phyloP scores from a whole-genome alignment of 192 early-diverging fungal genomes.

The Mortierella alpina region DNA sequence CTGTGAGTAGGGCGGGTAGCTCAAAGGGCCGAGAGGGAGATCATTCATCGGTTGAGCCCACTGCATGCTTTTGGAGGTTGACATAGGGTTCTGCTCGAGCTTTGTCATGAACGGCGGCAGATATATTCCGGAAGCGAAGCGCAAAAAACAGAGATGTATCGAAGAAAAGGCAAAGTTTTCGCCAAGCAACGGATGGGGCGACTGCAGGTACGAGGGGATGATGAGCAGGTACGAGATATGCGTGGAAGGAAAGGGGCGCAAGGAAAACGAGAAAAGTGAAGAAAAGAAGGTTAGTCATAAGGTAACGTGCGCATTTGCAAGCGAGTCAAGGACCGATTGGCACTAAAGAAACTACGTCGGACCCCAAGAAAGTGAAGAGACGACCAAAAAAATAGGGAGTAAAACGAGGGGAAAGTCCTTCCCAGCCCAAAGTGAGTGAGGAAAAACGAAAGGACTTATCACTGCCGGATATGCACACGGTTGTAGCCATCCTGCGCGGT shows the following conservation, averaged over 20 bases:
- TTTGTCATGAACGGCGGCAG: conserved; percentile 33
- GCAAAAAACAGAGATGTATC: neutral
- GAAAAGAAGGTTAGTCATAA: neutral
- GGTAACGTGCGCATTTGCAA: too few relatives aligned
- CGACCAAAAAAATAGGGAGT: conserved; percentile 3
- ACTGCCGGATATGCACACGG: too few relatives aligned
- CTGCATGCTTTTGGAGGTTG: conserved; percentile 42
- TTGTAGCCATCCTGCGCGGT: too few relatives aligned
- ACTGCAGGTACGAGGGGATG: neutral
- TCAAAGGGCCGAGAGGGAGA: conserved; percentile 25
- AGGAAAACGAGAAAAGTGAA: conserved; percentile 5
- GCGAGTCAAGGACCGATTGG: too few relatives aligned
- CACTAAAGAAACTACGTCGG: neutral
- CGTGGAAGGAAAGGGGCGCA: neutral
- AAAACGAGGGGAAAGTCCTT: neutral
- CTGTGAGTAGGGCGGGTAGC: conserved; percentile 29
- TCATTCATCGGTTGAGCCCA: conserved; percentile 40
- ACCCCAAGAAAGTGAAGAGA: neutral
- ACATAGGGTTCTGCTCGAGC: conserved; percentile 42
- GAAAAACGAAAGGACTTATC: neutral
- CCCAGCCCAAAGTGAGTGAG: neutral
- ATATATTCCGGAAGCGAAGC: neutral
- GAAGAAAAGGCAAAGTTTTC: neutral
- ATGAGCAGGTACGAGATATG: too few relatives aligned
- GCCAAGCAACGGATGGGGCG: neutral